A percentile compares a stretch with the other conserved stretches of the same genome.
These are phyloP conservation scores for Neospermospora avenae DNA, from an alignment of 2,329 filamentous ascomycete genomes.

Conservation along the genomic window DNA sequence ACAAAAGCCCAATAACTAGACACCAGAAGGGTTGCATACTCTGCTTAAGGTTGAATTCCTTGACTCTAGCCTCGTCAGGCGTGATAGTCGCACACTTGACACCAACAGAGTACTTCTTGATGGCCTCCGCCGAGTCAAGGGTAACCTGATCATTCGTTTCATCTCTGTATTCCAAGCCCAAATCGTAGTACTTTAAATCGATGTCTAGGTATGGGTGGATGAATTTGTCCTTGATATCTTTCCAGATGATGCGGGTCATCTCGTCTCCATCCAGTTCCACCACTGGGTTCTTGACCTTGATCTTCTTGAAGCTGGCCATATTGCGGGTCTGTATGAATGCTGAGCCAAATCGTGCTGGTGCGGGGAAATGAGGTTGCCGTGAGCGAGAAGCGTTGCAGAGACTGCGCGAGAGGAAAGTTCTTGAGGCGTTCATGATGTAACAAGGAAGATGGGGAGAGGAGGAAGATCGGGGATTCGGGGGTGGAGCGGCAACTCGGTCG, in stretches of 20 bases:
- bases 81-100: slow-evolving; percentile 99
- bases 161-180: slow-evolving; percentile 92
- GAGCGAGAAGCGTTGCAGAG: slow-evolving; percentile 9
- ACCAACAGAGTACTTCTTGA: slow-evolving; percentile 98
- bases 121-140: slow-evolving; percentile 89
- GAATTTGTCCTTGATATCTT: background rate
- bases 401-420: slow-evolving; percentile 14
- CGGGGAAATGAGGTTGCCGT: background rate
- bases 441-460: background rate
- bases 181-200: slow-evolving; percentile 97
- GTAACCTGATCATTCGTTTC: slow-evolving; percentile 97
- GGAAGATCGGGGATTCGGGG: background rate
- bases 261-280: slow-evolving; percentile 93
- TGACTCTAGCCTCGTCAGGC: slow-evolving; percentile 90
- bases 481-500: background rate
- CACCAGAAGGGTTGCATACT: slow-evolving; percentile 54
- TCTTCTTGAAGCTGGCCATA: slow-evolving; percentile 70
- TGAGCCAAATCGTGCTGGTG: slow-evolving; percentile 20
- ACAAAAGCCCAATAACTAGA: background rate
- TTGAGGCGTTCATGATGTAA: slow-evolving; percentile 21
- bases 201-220: background rate
- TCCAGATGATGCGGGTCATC: slow-evolving; percentile 60
- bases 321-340: slow-evolving; percentile 40
- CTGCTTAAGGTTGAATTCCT: slow-evolving; percentile 99
- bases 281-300: slow-evolving; percentile 98